Percentiles rank a stretch among this genome's conserved stretches.
Conservation (phyloP, 345 rosid genomes). For the Rhodamnia argentea region DNA sequence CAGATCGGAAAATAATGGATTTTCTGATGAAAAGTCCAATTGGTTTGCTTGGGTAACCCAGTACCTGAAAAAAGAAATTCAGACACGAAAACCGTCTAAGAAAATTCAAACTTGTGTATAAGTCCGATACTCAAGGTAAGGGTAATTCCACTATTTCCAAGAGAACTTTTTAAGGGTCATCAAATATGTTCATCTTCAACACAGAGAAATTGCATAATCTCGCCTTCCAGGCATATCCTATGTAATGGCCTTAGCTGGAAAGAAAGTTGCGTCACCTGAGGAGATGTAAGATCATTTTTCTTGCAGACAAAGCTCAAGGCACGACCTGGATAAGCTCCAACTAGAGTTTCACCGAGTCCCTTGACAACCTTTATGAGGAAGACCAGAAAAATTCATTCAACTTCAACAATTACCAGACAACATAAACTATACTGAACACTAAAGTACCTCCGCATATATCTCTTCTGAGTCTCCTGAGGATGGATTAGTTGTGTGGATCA, state of each 20-base stretch:
- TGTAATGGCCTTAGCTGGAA: not conserved
- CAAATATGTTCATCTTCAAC: not conserved
- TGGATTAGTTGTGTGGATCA: constrained; percentile 96
- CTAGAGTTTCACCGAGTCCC: constrained; percentile 97
- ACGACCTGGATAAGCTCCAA: constrained; percentile 99
- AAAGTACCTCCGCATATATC: constrained; percentile 85
- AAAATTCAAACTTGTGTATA: not conserved
- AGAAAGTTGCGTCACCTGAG: constrained; percentile 42
- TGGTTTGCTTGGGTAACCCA: constrained; percentile 97
- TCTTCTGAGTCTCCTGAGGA: constrained; percentile 87
- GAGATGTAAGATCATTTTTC: constrained; percentile 58
- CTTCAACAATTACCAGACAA: not conserved
- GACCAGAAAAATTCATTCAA: not conserved
- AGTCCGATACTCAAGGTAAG: not conserved
- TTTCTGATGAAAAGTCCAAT: constrained; percentile 84
- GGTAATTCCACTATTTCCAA: not conserved
- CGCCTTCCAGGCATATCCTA: not conserved
- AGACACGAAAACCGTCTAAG: not conserved
- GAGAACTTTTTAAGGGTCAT: not conserved
- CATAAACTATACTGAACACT: not conserved
- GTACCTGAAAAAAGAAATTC: constrained; percentile 32
- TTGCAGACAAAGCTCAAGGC: constrained; percentile 87
- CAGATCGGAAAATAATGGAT: constrained; percentile 93
- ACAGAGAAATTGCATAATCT: not conserved
- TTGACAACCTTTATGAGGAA: constrained; percentile 59